A percentile compares a stretch with the other conserved stretches of the same genome.
These are phyloP conservation scores for Yarrowia bubula DNA, from an alignment of 805 yeast genomes.

Conservation along the genomic window DNA sequence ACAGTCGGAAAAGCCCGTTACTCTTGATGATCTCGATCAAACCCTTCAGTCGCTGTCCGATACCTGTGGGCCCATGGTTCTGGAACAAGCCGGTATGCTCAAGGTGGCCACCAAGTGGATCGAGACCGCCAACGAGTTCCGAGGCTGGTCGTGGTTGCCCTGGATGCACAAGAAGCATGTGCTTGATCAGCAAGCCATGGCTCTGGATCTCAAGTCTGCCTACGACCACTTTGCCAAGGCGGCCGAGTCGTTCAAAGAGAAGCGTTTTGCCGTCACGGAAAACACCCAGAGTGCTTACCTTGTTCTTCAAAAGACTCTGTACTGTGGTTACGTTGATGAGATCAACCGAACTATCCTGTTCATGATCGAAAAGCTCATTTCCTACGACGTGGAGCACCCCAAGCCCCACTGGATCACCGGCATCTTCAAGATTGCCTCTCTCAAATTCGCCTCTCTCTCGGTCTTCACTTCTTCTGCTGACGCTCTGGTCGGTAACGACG, in stretches of 20 bases:
- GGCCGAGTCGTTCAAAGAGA: not conserved
- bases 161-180: conserved; percentile 6
- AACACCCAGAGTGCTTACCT: not conserved
- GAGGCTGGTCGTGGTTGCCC: conserved; percentile 17
- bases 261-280: not conserved
- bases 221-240: not conserved
- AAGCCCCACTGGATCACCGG: conserved; percentile 13
- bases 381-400: not conserved
- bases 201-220: not conserved
- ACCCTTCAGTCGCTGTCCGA: not conserved
- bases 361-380: conserved; percentile 3
- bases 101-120: conserved; percentile 11
- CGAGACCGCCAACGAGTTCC: not conserved
- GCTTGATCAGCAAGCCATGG: not conserved
- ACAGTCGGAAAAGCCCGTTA: not conserved
- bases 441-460: not conserved
- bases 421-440: not conserved
- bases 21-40: not conserved
- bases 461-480: conserved; percentile 14
- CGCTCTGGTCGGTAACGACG: conserved; percentile 1
- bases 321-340: conserved; percentile 11
- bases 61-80: not conserved
- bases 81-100: not conserved
- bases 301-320: not conserved
- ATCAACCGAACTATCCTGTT: not conserved